These are phyloP conservation scores for Arthroderma sp. DNA, from an alignment of 2,329 filamentous ascomycete species.

Conservation along the genomic window DNA sequence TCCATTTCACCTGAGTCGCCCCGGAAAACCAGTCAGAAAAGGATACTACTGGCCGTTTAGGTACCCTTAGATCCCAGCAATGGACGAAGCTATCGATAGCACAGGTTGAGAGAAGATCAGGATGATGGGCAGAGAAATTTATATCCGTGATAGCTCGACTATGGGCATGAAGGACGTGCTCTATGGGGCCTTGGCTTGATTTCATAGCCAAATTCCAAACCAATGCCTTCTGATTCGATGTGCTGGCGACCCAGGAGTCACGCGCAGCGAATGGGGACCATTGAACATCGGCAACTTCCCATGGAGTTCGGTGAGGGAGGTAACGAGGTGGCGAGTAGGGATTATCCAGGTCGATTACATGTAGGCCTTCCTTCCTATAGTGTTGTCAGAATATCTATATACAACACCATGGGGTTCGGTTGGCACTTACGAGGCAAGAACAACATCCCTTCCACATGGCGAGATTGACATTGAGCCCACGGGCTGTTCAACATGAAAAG, in stretches of 20 bases:
- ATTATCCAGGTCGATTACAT: conserved; percentile 84
- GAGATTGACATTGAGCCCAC: conserved; percentile 90
- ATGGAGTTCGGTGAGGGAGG: conserved; percentile 75
- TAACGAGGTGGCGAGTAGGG: conserved; percentile 77
- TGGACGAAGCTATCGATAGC: conserved; percentile 88
- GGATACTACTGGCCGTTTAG: conserved; percentile 58
- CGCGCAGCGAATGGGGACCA: conserved; percentile 87
- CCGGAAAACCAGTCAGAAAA: conserved; percentile 92
- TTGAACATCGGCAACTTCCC: conserved; percentile 90
- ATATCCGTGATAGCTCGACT: conserved; percentile 87
- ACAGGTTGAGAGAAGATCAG: conserved; percentile 78
- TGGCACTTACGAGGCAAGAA: conserved; percentile 56
- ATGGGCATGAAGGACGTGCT: conserved; percentile 76
- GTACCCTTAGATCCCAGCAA: conserved; percentile 73
- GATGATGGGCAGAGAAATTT: conserved; percentile 88
- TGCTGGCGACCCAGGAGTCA: conserved; percentile 88
- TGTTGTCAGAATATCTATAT: conserved; percentile 8
- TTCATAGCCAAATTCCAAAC: conserved; percentile 80
- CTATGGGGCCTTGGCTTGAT: conserved; percentile 62
- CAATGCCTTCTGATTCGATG: conserved; percentile 84
- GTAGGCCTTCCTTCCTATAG: conserved; percentile 61
- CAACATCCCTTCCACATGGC: conserved; percentile 78
- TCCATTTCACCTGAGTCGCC: conserved; percentile 91
- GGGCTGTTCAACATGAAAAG: conserved; percentile 63
- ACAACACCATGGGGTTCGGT: not conserved